phyloP scores from a whole-genome alignment of 306 rosid genomes.

The Notholithocarpus densiflorus region DNA sequence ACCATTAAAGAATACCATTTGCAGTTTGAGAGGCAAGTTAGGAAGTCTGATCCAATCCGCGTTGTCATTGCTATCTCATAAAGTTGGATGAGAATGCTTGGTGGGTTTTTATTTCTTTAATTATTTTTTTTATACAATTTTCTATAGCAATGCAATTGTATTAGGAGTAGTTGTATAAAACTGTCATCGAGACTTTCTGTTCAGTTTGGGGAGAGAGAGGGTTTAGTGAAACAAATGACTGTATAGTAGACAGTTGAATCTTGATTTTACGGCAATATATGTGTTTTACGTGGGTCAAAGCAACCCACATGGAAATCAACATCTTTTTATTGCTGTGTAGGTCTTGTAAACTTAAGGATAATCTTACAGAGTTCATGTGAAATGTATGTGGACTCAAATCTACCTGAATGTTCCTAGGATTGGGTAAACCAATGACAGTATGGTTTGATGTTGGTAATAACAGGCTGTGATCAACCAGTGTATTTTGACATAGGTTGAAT shows the following conservation, averaged over 20 bases:
- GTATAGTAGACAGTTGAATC: background rate
- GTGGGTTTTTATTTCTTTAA: background rate
- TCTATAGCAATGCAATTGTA: background rate
- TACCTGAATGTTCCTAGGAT: background rate
- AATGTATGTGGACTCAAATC: no score
- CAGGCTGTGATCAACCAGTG: background rate
- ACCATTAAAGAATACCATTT: conserved; percentile 50
- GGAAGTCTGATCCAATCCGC: conserved; percentile 48
- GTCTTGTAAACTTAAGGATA: background rate
- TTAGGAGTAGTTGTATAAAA: background rate
- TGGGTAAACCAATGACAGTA: no score
- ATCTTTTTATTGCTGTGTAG: background rate
- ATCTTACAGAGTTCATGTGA: no score
- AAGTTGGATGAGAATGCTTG: conserved; percentile 11
- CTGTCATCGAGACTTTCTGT: background rate
- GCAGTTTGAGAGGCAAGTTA: conserved; percentile 51
- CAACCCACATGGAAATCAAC: background rate
- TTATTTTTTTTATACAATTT: background rate
- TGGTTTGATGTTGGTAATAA: background rate
- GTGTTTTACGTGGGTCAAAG: background rate
- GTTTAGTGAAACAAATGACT: background rate
- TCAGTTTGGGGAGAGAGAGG: background rate
- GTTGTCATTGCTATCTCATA: conserved; percentile 32
- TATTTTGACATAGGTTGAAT: background rate
- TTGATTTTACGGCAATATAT: background rate